Base-by-base conservation (phyloP, 2,329 filamentous ascomycete species). In the Beauveria sp. region DNA sequence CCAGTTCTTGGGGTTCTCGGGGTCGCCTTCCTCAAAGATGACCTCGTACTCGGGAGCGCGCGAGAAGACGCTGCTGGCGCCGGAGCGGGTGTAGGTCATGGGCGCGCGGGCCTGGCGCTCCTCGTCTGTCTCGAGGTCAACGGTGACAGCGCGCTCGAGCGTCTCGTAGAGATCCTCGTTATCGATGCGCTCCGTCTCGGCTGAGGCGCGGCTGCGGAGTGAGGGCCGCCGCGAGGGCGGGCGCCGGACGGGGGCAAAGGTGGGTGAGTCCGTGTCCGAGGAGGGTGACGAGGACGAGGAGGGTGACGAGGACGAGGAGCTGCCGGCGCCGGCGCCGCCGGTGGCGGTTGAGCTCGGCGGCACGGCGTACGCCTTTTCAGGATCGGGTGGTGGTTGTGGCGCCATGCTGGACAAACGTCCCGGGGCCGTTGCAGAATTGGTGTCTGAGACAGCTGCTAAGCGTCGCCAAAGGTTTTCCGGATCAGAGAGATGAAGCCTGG, bases 1-100 rank as follows among this genome's bases (percentile, higher is more conserved):
- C 88, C 89, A 91, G 68, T 88, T 86, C 63, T 82, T 79, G 0
- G 89, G 88, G 67, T 91, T 87, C 14, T 80, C 79, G 10, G 78
- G 78, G 67, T 89, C 86, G 62, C 81, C 75, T 1, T 83, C 82
- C 18, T 83, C 81, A 70, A 90, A 92, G 67, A 88, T 85, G 59
- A 93, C 81, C 73, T 94, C 90, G 67, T 85, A 93, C 30, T 85
- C 83, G 4, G 84, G 80, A 3, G 76, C 73, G 2, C 78, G 72
- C 18, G 76, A 78, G 3, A 75, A 75, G 26, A 70, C 71, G 64
- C 76, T 61, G 60, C 53, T 61, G 46, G 76, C 74, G 30, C 73
- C 72, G 2, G 77, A 78, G 40, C 72, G 71, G 6, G 75, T 73
- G 63, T 74, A 75, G 37, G 75, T 69, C n/a, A 79, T 70, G 30